A percentile compares a stretch with the other conserved stretches of the same genome.
phyloP scores from a whole-genome alignment of 495 filamentous ascomycete species.

The Pyrenopolyporus hunteri region DNA sequence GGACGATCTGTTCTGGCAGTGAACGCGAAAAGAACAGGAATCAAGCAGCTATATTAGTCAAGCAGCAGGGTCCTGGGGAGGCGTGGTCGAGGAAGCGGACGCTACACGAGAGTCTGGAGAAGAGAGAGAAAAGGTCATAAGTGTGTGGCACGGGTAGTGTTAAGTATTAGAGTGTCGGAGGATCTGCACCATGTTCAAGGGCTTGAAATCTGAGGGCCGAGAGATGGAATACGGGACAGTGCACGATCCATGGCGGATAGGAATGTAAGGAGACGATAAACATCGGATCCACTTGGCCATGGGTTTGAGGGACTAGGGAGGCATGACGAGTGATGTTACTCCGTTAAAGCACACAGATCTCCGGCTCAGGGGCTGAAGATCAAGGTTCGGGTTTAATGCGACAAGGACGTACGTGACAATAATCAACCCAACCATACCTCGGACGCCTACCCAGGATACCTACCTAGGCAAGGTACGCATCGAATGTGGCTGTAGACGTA shows the following conservation, averaged over 20 bases:
- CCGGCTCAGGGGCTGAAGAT: constrained; percentile 35
- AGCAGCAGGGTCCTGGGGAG: constrained; percentile 26
- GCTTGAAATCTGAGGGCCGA: constrained; percentile 17
- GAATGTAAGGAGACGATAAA: constrained; percentile 39
- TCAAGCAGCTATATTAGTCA: constrained; percentile 22
- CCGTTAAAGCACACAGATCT: constrained; percentile 32
- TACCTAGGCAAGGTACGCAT: too few species aligned
- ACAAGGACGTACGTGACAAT: constrained; percentile 12
- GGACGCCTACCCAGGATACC: too few species aligned
- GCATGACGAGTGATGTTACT: constrained; percentile 26
- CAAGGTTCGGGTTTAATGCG: constrained; percentile 30
- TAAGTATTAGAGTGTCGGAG: constrained; percentile 27
- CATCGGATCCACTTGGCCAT: constrained; percentile 34
- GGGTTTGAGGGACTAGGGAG: constrained; percentile 32
- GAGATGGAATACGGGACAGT: constrained; percentile 30
- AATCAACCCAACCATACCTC: too few species aligned
- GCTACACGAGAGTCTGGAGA: constrained; percentile 38
- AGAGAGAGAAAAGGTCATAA: constrained; percentile 13
- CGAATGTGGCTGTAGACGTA: not conserved
- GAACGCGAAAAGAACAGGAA: constrained; percentile 38
- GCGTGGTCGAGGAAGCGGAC: constrained; percentile 26
- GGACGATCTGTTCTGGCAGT: constrained; percentile 46
- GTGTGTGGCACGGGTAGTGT: constrained; percentile 22
- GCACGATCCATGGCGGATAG: constrained; percentile 29
- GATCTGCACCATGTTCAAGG: constrained; percentile 20